Evolutionary conservation across 1,284 basidiomycete genomes (phyloP), one percentile per base, ranked within the genome.

Genomic region (Meripilus lineatus): DNA sequence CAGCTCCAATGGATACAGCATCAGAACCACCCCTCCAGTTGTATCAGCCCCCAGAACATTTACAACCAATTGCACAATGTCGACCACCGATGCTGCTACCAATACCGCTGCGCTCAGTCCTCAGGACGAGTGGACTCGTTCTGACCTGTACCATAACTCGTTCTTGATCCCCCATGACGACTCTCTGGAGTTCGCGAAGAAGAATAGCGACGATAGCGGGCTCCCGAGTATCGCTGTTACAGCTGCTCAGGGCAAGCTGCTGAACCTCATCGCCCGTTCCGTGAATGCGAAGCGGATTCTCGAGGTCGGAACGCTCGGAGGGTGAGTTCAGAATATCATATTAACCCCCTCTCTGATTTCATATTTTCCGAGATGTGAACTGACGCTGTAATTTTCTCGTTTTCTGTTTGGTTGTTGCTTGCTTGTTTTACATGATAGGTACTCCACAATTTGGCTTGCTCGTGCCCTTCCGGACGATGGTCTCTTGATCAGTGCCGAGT

Each of bases 281-380:
- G 64, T 76, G 42, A 53, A 64, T 5, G 78, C 75, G 40, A 78
- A 77, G 61, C 57, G 69, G 36, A 66, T 79, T 20, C 59, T 82
- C 26, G 80, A 82, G 52, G 70, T 84, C 38, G 81, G 79, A 1
- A 81, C 79, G 5, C 66, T 82, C 2, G 80, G 77, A 53, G 79
- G 78, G 76, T 79, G 52, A 43, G 69, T 60, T n/a, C n/a, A n/a
- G n/a, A n/a, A n/a, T n/a, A n/a, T n/a, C n/a, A n/a, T n/a, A n/a
- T n/a, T n/a, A n/a, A n/a, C n/a, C n/a, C n/a, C n/a, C n/a, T n/a
- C n/a, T n/a, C n/a, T n/a, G n/a, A n/a, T n/a, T n/a, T n/a, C 14
- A 32, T 18, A 28, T 24, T 40, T 36, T 45, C 40, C 39, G 46
- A 10, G 28, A 30, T 30, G 28, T 10, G 8, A 30, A 30, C n/a